Percentiles rank a stretch among this genome's conserved stretches.
Evolutionary conservation across 805 yeast genomes (phyloP).

Genomic region (Zygosaccharomyces kombuchaensis): DNA sequence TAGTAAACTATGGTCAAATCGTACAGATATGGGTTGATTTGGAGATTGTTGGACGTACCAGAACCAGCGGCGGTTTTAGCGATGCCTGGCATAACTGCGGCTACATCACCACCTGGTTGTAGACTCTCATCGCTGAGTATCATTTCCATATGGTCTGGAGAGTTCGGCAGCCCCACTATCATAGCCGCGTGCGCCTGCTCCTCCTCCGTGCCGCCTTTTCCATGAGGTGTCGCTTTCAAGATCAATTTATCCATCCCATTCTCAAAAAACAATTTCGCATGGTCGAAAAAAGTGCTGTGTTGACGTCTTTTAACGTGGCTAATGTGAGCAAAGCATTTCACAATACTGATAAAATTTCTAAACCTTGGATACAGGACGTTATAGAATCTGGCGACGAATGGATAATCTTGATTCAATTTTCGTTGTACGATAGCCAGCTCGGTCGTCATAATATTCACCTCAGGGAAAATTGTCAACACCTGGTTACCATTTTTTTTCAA

Average conservation of each 20-base stretch:
- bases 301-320: conserved; percentile 31
- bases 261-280: conserved; percentile 50
- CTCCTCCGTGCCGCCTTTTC: conserved; percentile 1
- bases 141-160: conserved; percentile 6
- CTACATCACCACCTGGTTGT: neutral
- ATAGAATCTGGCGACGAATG: conserved; percentile 53
- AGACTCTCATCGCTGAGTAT: conserved; percentile 5
- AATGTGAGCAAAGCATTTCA: conserved; percentile 35
- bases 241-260: conserved; percentile 14
- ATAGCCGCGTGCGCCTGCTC: conserved; percentile 13
- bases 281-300: conserved; percentile 40
- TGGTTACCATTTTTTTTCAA: conserved; percentile 36
- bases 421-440: conserved; percentile 46
- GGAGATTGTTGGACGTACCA: neutral
- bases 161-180: conserved; percentile 11
- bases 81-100: neutral
- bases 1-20: conserved; percentile 40
- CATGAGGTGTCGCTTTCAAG: conserved; percentile 6
- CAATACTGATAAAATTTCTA: conserved; percentile 48
- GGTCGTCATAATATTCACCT: conserved; percentile 65
- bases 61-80: neutral
- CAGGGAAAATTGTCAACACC: conserved; percentile 80
- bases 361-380: conserved; percentile 77
- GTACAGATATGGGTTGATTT: conserved; percentile 22
- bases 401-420: conserved; percentile 48